phyloP scores from a whole-genome alignment of 2,329 filamentous ascomycete species.

The Verruconis gallopava region DNA sequence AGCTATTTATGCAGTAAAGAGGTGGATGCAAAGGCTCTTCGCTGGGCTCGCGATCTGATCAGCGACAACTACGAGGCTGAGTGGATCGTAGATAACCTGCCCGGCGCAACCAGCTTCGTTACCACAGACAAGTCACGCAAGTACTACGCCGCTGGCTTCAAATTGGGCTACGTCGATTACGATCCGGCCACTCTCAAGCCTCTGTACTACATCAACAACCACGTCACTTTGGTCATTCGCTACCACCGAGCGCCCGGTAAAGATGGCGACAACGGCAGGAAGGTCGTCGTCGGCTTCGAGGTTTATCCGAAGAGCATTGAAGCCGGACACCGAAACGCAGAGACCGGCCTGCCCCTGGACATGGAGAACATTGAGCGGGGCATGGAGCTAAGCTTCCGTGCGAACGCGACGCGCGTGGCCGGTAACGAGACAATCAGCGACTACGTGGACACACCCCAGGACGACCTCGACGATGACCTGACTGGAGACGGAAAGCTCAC shows the following conservation, averaged over 20 bases:
- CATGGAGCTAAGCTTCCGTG: slow-evolving; percentile 55
- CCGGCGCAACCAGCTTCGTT: slow-evolving; percentile 78
- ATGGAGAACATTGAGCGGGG: slow-evolving; percentile 49
- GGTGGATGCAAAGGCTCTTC: slow-evolving; percentile 50
- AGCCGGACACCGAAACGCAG: slow-evolving; percentile 43
- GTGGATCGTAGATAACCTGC: slow-evolving; percentile 88
- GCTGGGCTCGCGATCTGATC: slow-evolving; percentile 58
- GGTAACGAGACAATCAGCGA: slow-evolving; percentile 39
- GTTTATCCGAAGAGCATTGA: slow-evolving; percentile 78
- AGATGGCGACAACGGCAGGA: slow-evolving; percentile 56
- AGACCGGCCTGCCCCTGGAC: slow-evolving; percentile 52
- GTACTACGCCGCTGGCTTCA: slow-evolving; percentile 85
- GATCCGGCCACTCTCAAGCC: slow-evolving; percentile 46
- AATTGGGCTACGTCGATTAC: slow-evolving; percentile 63
- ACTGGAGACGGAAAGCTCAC: slow-evolving; percentile 34
- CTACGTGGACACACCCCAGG: slow-evolving; percentile 49
- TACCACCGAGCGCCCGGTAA: slow-evolving; percentile 59
- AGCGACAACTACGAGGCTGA: slow-evolving; percentile 73
- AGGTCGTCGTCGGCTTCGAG: slow-evolving; percentile 79
- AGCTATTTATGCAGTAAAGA: slow-evolving; percentile 58
- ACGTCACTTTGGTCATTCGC: slow-evolving; percentile 72
- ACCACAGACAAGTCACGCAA: slow-evolving; percentile 73
- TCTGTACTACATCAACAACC: slow-evolving; percentile 71
- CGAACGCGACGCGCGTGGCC: slow-evolving; percentile 45
- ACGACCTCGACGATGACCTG: slow-evolving; percentile 28